These are phyloP conservation scores for Vitis hybrid DNA, from an alignment of 177 flowering plant species.

Conservation along the genomic window DNA sequence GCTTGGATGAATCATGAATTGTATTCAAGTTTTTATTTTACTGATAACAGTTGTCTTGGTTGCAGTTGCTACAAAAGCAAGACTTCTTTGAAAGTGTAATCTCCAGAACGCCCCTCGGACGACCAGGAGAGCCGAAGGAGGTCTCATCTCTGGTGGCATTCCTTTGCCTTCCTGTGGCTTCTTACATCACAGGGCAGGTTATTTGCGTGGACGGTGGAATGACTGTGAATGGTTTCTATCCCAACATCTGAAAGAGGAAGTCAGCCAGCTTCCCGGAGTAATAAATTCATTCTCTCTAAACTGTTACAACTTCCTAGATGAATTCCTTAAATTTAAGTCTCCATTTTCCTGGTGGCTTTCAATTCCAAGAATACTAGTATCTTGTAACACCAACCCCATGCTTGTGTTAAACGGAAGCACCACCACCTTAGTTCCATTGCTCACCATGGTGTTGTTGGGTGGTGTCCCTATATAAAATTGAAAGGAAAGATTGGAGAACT, in stretches of 20 bases:
- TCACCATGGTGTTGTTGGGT: no score
- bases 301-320: no score
- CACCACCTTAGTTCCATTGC: no score
- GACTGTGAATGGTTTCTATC: slow-evolving; percentile 30
- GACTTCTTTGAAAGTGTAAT: slow-evolving; percentile 25
- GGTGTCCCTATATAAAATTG: no score
- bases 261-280: neutral
- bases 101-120: slow-evolving; percentile 34
- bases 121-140: slow-evolving; percentile 44
- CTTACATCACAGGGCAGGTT: slow-evolving; percentile 49
- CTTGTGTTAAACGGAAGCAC: no score
- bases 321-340: neutral
- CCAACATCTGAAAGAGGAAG: slow-evolving; percentile 1
- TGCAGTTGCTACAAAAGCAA: slow-evolving; percentile 24
- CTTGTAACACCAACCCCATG: no score
- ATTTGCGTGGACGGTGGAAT: slow-evolving; percentile 50
- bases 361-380: no score
- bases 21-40: neutral
- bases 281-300: no score
- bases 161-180: slow-evolving; percentile 44
- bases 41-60: neutral
- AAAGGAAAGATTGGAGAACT: no score
- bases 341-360: neutral
- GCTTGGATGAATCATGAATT: neutral
- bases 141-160: slow-evolving; percentile 43